Evolutionary conservation across 805 yeast genomes (phyloP).

Genomic region (Candida khao-thaluensis): DNA sequence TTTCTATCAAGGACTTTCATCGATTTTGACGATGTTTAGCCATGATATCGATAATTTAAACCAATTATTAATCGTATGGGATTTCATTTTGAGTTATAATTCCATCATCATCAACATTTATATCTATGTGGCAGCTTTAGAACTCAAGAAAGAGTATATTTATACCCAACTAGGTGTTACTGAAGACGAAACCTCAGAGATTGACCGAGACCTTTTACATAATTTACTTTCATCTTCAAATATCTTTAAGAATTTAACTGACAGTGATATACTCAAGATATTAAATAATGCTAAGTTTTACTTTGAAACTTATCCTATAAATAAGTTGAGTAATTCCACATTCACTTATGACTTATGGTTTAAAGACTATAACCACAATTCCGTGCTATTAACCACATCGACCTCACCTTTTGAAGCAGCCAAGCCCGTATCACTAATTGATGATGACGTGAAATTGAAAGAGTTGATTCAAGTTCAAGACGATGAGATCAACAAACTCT

Average conservation of each 20-base stretch:
- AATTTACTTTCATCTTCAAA: conserved; percentile 31
- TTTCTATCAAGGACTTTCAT: conserved; percentile 65
- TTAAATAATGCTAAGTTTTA: conserved; percentile 26
- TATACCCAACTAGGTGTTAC: conserved; percentile 21
- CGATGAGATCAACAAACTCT: conserved; percentile 29
- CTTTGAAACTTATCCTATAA: conserved; percentile 25
- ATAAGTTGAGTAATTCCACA: conserved; percentile 18
- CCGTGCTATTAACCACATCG: conserved; percentile 38
- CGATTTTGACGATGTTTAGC: conserved; percentile 69
- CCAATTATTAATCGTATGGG: conserved; percentile 64
- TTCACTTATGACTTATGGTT: conserved; percentile 35
- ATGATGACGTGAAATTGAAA: conserved; percentile 10
- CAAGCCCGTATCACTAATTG: conserved; percentile 10
- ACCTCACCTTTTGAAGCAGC: conserved; percentile 7
- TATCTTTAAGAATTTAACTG: conserved; percentile 28
- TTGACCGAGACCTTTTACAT: conserved; percentile 38
- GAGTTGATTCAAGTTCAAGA: conserved; percentile 29
- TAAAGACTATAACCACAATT: conserved; percentile 28
- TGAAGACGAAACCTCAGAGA: conserved; percentile 14
- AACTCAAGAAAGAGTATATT: conserved; percentile 45
- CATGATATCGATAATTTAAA: conserved; percentile 45
- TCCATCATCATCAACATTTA: conserved; percentile 57
- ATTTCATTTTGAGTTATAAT: conserved; percentile 56
- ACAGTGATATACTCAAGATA: conserved; percentile 26
- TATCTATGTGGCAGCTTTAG: conserved; percentile 57